Evolutionary conservation across 768 basidiomycete species (phyloP), one percentile per base, ranked within the genome.

Genomic region (Sutorius australiensis): DNA sequence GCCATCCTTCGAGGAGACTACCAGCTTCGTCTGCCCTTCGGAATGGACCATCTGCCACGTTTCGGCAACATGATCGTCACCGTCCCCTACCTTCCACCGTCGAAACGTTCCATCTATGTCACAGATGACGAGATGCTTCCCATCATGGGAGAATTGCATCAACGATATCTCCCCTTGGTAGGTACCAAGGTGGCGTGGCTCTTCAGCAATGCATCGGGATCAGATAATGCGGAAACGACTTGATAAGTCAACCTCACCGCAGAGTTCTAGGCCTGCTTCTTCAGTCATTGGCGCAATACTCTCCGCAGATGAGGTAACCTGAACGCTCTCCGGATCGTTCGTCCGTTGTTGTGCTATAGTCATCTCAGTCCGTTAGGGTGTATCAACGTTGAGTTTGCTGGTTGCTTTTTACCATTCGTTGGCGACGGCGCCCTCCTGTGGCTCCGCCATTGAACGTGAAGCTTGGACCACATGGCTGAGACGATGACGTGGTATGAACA

Each of bases 1-100:
- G n/a, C 60, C 62, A 32, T 65, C 60, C 21, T 44, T 53, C 19
- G 62, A 64, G 38, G 61, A 42, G 17, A 34, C 43, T 12, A 36
- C 34, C 10, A 33, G 6, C 5, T 11, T 27, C 16, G 24, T 33
- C 16, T 19, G 30, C 3, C 16, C 28, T 6, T 21, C 45, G 6
- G 32, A 51, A 32, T 30, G 40, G 36, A 47, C 4, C 1, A 10
- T 31, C 12, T 32, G 39, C 31, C 27, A 44, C 30, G 28, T 33
- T 21, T 47, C 41, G 10, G 12, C 8, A 3, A 4, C 17, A 21
- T 17, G 33, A 5, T 39, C 39, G 33, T 9, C 13, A 6, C 37
- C 38, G 0, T 40, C 33, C 38, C 46, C 56, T 43, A 55, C 13
- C 12, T 34, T 54, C 48, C 47, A 57, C 27, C 13, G 34, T 38